Evolutionary conservation across 2,329 filamentous ascomycete species (phyloP), one percentile per base, ranked within the genome.

Genomic region (Leptographium lundbergii): DNA sequence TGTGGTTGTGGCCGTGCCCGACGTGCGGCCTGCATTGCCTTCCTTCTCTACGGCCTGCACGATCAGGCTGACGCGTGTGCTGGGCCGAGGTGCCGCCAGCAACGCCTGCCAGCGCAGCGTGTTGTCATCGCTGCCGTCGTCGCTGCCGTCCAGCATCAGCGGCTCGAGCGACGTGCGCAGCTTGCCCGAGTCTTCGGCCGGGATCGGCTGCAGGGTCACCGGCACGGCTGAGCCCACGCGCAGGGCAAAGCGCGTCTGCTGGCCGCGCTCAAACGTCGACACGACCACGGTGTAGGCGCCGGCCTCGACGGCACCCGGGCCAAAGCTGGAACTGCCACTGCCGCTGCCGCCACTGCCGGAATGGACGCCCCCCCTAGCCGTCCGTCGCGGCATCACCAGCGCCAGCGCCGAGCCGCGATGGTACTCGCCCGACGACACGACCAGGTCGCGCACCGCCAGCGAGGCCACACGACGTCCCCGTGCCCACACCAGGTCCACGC

Each of bases 261-360:
- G 89, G 10, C 86, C 87, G 0, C 86, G 80, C 63, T 95, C 90
- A 69, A 95, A 97, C 0, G 92, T 95, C 2, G 90, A 96, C 69
- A 88, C 92, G 7, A 96, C 87, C 59, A 96, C 79, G 0, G 89
- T 96, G 70, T 97, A 99, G 0, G 78, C 78, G 0, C 92, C 92
- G 0, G 82, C 74, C 47, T 85, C 82, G 22, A 96, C 73, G 9
- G 59, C n/a, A 17, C 62, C 62, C 0, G 59, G n/a, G 2, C 61
- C 62, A n/a, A 64, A 64, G 4, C 59, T 57, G 1, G 63, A 60
- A 29, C 60, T 63, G 14, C 61, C 62, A 39, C 57, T 55, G 56
- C 54, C 57, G 39, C 57, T 54, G 27, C 54, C 56, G 1, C 59
- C 42, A 27, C 13, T 50, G 42, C 29, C 27, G 42, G 47, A 2